Evolutionary conservation across 163 green algal genomes (phyloP).

Genomic region (Chlorella variabilis): DNA sequence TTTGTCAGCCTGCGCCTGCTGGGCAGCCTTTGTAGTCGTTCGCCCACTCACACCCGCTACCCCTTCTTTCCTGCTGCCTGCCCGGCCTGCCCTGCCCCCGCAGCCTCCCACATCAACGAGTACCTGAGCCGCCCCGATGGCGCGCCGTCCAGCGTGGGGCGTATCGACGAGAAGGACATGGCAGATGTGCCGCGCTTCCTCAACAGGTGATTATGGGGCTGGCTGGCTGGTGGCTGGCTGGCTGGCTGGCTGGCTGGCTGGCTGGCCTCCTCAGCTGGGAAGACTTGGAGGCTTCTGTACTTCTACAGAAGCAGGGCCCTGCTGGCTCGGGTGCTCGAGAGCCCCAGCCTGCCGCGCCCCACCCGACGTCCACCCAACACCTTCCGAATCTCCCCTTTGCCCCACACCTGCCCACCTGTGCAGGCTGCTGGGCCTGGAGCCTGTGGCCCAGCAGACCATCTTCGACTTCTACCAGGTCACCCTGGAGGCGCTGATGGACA

Average conservation of each 20-base stretch:
- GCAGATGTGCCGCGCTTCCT: slow-evolving; percentile 79
- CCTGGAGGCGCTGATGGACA: slow-evolving; percentile 50
- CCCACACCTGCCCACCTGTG: too few species aligned
- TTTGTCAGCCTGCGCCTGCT: background rate
- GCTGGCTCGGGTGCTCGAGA: too few species aligned
- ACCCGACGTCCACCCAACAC: too few species aligned
- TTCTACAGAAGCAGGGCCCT: too few species aligned
- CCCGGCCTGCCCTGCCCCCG: background rate
- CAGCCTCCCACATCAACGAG: slow-evolving; percentile 9
- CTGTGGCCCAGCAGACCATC: slow-evolving; percentile 79
- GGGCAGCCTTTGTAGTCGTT: too few species aligned
- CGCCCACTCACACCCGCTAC: too few species aligned
- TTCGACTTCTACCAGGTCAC: slow-evolving; percentile 76
- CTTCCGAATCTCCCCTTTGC: too few species aligned
- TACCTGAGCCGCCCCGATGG: slow-evolving; percentile 32
- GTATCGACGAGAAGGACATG: slow-evolving; percentile 45
- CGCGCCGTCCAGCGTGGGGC: background rate
- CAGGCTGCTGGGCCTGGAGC: slow-evolving; percentile 80
- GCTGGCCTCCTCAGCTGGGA: too few species aligned
- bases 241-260: too few species aligned
- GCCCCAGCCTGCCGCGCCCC: too few species aligned
- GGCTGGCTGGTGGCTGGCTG: background rate
- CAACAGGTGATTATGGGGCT: too few species aligned
- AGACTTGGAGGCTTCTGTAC: too few species aligned
- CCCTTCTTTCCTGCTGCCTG: background rate